Evolutionary conservation across 2,329 filamentous ascomycete species (phyloP).

Genomic region (Dichotomopilus funicola): DNA sequence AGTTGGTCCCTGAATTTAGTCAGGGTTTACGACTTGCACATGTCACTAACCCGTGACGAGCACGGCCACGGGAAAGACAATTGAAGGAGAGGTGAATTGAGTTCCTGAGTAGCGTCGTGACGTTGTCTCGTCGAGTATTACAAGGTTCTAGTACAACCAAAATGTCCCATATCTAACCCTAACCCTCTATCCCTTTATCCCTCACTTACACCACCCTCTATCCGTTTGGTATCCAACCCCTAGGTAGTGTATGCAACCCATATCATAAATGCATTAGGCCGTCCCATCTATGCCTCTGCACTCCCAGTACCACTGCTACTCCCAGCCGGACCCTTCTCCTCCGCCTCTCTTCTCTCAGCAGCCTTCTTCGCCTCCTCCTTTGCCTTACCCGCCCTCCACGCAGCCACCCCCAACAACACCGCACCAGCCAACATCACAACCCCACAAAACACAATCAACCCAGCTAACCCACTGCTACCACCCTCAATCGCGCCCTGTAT

Average conservation of each 20-base stretch:
- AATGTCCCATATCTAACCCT: too few relatives aligned
- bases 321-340: neutral
- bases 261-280: neutral
- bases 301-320: neutral
- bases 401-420: neutral
- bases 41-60: too few relatives aligned
- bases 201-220: too few relatives aligned
- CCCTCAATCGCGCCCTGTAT: neutral
- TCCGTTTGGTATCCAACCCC: neutral
- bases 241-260: neutral
- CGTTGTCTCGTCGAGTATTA: too few relatives aligned
- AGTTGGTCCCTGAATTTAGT: too few relatives aligned
- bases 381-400: neutral
- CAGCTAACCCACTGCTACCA: neutral
- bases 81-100: too few relatives aligned
- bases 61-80: too few relatives aligned
- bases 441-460: slow-evolving; percentile 2
- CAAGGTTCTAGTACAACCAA: too few relatives aligned
- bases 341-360: neutral
- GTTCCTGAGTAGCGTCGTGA: too few relatives aligned
- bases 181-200: too few relatives aligned
- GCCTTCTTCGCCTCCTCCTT: neutral
- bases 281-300: neutral
- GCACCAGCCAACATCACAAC: slow-evolving; percentile 1
- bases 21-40: too few relatives aligned